A percentile compares a stretch with the other conserved stretches of the same genome.
Evolutionary conservation across 2,329 filamentous ascomycete genomes (phyloP).

Genomic region (Ophiostoma himal-ulmi): DNA sequence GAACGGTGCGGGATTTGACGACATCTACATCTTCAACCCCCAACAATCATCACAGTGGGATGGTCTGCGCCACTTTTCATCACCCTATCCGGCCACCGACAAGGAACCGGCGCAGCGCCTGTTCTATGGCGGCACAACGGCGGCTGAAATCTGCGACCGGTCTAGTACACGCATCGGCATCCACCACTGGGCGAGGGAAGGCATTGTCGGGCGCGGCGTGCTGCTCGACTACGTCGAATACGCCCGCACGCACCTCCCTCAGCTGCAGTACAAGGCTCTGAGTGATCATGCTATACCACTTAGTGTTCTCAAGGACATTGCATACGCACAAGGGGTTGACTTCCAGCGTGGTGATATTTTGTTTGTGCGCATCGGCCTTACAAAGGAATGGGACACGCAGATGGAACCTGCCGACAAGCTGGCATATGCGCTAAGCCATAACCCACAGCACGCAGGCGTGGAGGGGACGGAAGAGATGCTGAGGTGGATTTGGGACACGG

Average conservation of each 20-base stretch:
- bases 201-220: constrained; percentile 46
- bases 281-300: constrained; percentile 36
- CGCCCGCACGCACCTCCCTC: constrained; percentile 27
- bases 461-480: constrained; percentile 37
- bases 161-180: constrained; percentile 42
- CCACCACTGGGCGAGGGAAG: constrained; percentile 33
- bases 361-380: constrained; percentile 40
- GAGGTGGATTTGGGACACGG: constrained; percentile 43
- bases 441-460: constrained; percentile 36
- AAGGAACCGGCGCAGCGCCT: constrained; percentile 37
- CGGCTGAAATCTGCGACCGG: constrained; percentile 41
- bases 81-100: constrained; percentile 30
- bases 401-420: constrained; percentile 30
- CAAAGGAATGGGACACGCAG: constrained; percentile 47
- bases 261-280: constrained; percentile 34
- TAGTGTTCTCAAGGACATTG: constrained; percentile 32
- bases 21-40: constrained; percentile 42
- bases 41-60: constrained; percentile 46
- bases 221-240: constrained; percentile 46
- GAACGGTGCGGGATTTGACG: constrained; percentile 33
- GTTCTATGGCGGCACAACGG: constrained; percentile 46
- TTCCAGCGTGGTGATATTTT: constrained; percentile 49
- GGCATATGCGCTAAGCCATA: constrained; percentile 23
- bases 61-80: constrained; percentile 42
- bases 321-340: constrained; percentile 39